Percentiles rank a stretch among this genome's conserved stretches.
phyloP scores from a whole-genome alignment of 2,329 filamentous ascomycete species.

The Anisogramma anomala region DNA sequence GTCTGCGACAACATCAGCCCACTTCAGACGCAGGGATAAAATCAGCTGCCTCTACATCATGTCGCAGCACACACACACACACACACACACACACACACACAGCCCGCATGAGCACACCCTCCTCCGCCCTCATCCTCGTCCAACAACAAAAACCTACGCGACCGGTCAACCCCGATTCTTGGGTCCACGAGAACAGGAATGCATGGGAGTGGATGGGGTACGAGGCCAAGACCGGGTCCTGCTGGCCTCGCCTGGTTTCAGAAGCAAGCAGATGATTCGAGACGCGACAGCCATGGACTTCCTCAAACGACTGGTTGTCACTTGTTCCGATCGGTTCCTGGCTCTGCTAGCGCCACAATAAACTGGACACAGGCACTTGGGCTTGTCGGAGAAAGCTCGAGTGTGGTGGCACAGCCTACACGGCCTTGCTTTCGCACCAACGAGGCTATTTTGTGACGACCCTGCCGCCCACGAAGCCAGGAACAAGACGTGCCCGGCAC shows the following conservation, averaged over 20 bases:
- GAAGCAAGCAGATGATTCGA: not conserved
- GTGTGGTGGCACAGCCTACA: conserved; percentile 1
- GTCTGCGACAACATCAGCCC: too few species aligned
- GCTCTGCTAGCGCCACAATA: conserved; percentile 8
- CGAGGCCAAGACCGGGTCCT: not conserved
- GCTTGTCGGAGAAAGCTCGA: not conserved
- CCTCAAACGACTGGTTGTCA: conserved; percentile 5
- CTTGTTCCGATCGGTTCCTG: conserved; percentile 2
- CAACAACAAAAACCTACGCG: not conserved
- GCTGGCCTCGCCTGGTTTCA: conserved; percentile 1
- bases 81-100: not conserved
- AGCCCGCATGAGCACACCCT: conserved; percentile 4
- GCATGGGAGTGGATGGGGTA: too few species aligned
- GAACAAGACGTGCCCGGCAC: too few species aligned
- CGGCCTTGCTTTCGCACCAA: not conserved
- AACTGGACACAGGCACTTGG: conserved; percentile 9
- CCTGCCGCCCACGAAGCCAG: not conserved
- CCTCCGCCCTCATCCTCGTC: not conserved
- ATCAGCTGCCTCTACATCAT: not conserved
- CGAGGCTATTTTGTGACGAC: conserved; percentile 1
- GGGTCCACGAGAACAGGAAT: conserved; percentile 2
- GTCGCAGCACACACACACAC: too few species aligned
- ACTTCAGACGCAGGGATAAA: too few species aligned
- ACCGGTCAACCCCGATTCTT: conserved; percentile 4
- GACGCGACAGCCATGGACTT: not conserved